Base-by-base conservation (phyloP, 164 flowering plant species). In the Sextonia rubra region DNA sequence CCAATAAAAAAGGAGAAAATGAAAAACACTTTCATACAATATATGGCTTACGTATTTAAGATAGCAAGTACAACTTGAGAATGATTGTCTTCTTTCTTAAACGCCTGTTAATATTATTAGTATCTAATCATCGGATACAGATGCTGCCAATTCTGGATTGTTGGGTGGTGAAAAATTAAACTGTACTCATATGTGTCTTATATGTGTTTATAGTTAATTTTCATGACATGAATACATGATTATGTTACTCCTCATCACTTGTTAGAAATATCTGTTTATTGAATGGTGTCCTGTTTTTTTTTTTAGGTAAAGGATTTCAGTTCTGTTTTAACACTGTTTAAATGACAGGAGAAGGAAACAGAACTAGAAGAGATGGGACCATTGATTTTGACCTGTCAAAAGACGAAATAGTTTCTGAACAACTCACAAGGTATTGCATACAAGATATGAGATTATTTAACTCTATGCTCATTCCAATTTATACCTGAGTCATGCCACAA, bases 391-490 rank as follows among this genome's bases (percentile, higher is more conserved):
- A 89, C 78, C 83, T 90, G 80, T 78, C 90, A 37, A 77, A 78
- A 64, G 97, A 95, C 83, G 99, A 95, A 77, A 85, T 95, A 71
- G 95, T 93, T 66, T 89, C 98, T 67, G 99, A 95, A 83, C 99
- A 95, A 62, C 85, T 95, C 60, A 95, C 94, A 44, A 88, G 98
- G 97, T 94, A 85, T 14, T 68, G 44, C 66, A 66, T 5, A 24
- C 23, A 22, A 22, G 25, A 25, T 61, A 12, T 25, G 14, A 12
- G 64, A 61, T 61, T 61, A 61, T 22, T 22, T 12, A 12, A 25
- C 25, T 61, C n/a, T 64, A 15, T 26, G 29, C 9, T 29, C 17
- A 4, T 15, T 22, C 44, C 27, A 14, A 27, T 64, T 27, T 29
- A 26, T 64, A 23, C 64, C 17, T 61, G 14, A 12, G 27, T 26